Evolutionary conservation across 495 filamentous ascomycete species (phyloP), one percentile per base, ranked within the genome.

Genomic region (Podospora pseudoanserina): DNA sequence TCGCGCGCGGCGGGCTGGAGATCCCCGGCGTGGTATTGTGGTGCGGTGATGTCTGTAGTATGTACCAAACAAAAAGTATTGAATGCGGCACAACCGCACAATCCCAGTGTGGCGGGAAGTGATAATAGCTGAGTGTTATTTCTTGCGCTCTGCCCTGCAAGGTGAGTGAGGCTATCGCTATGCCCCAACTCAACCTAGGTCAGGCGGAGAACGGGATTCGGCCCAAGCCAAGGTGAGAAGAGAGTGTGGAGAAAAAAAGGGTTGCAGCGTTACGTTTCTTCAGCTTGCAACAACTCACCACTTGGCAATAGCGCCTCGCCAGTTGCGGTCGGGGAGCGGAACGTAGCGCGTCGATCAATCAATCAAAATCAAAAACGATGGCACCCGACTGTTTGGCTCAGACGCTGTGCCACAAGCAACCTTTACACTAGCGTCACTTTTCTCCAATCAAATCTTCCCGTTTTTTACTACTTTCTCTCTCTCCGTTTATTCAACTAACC

Each of bases 311-410:
- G 15, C 15, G 39, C 7, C 7, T 49, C 9, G 39, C 11, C 6
- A 39, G 6, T 5, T 16, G 7, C 39, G 39, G 39, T 49, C 39
- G 39, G 39, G 39, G 39, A 49, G 39, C 39, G 39, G 39, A 49
- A 49, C 39, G 39, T 49, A 49, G 39, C 39, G 61, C 32, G 61
- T 63, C 61, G 61, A 63, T 63, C 61, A 49, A 23, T 63, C 61
- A 63, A 19, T 63, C 61, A 39, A 11, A 18, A 32, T 32, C 27
- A 19, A 34, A n/a, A 63, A 58, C n/a, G n/a, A 16, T 61, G 59
- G 34, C 15, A 34, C 61, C 61, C 61, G 61, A 27, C 61, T 39
- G 61, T 63, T 49, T 49, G 61, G 61, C 61, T 63, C 61, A 63
- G 32, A 63, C 60, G 23, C 26, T 28, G 60, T 62, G 23, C 60